A percentile compares a stretch with the other conserved stretches of the same genome.
phyloP scores from a whole-genome alignment of 1,139 yeast species.

The Candida tunisiensis region DNA sequence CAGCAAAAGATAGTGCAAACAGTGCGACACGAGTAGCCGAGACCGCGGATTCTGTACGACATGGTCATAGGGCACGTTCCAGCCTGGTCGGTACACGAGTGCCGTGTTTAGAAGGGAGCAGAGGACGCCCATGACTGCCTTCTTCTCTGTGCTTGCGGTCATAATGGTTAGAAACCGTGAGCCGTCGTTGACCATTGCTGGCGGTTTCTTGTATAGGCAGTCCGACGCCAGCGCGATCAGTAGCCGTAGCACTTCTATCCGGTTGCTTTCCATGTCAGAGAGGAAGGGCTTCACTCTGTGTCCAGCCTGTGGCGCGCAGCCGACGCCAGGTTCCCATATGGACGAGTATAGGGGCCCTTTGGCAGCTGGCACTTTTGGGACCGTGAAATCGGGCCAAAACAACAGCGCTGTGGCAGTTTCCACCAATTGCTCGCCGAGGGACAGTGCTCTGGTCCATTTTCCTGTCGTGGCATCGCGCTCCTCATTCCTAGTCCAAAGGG shows the following conservation, averaged over 20 bases:
- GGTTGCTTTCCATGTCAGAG: constrained; percentile 37
- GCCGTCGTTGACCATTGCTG: constrained; percentile 32
- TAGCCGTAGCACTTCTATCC: constrained; percentile 50
- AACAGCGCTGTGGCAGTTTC: constrained; percentile 32
- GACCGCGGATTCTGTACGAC: constrained; percentile 29
- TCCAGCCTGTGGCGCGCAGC: constrained; percentile 31
- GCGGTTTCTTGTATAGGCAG: constrained; percentile 35
- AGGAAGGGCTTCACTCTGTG: too few species aligned
- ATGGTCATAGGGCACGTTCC: constrained; percentile 26
- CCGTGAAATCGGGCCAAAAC: constrained; percentile 46
- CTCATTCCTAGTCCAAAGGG: constrained; percentile 29
- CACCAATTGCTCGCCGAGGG: constrained; percentile 36
- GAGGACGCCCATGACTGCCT: constrained; percentile 34
- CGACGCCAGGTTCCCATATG: constrained; percentile 77
- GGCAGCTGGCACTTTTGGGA: constrained; percentile 16
- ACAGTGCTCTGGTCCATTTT: constrained; percentile 6
- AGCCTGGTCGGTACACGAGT: constrained; percentile 16
- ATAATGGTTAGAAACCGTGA: constrained; percentile 42
- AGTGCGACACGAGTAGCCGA: constrained; percentile 34
- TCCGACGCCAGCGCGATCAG: constrained; percentile 48
- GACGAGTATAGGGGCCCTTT: constrained; percentile 6
- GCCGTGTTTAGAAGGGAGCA: constrained; percentile 54
- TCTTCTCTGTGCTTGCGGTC: constrained; percentile 35
- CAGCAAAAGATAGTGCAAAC: constrained; percentile 45
- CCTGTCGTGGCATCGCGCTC: constrained; percentile 1